Evolutionary conservation across 352 stramenopile species (phyloP).

Genomic region (Pilasporangium apinafurcum): DNA sequence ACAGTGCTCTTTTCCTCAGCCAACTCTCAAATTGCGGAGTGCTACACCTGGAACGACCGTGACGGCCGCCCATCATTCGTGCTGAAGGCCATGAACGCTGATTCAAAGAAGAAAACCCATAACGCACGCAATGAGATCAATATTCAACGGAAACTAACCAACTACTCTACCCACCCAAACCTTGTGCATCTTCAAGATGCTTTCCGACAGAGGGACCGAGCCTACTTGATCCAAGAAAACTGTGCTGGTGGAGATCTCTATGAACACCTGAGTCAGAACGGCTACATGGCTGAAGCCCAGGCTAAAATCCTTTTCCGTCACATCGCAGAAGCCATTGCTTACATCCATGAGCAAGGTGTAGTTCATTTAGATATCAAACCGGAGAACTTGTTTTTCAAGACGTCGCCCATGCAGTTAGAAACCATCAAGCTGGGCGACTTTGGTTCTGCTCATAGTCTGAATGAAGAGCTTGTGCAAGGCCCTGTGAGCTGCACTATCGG

Average conservation of each 20-base stretch:
- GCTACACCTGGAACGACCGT: constrained; percentile 54
- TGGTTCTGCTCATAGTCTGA: constrained; percentile 40
- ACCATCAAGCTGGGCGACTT: constrained; percentile 72
- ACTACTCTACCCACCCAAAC: constrained; percentile 62
- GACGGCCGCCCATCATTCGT: constrained; percentile 49
- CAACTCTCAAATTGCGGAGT: constrained; percentile 53
- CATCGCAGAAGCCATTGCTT: constrained; percentile 37
- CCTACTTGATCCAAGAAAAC: constrained; percentile 62
- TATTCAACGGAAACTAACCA: constrained; percentile 62
- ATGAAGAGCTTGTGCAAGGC: constrained; percentile 32
- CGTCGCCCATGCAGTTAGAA: constrained; percentile 29
- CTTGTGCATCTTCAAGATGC: constrained; percentile 57
- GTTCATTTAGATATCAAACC: constrained; percentile 80
- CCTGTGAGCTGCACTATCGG: constrained; percentile 65
- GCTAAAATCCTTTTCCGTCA: constrained; percentile 48
- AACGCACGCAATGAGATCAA: constrained; percentile 55
- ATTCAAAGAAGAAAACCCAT: constrained; percentile 35
- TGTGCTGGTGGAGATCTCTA: constrained; percentile 58
- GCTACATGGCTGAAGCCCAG: constrained; percentile 33
- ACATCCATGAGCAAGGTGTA: constrained; percentile 52
- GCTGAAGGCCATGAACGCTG: constrained; percentile 55
- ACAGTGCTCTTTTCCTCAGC: constrained; percentile 46
- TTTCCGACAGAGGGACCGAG: constrained; percentile 52
- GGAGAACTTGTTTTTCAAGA: constrained; percentile 73
- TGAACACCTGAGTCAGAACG: constrained; percentile 48